Conservation (phyloP, 768 basidiomycete species). For the Strobilomyces confusus region DNA sequence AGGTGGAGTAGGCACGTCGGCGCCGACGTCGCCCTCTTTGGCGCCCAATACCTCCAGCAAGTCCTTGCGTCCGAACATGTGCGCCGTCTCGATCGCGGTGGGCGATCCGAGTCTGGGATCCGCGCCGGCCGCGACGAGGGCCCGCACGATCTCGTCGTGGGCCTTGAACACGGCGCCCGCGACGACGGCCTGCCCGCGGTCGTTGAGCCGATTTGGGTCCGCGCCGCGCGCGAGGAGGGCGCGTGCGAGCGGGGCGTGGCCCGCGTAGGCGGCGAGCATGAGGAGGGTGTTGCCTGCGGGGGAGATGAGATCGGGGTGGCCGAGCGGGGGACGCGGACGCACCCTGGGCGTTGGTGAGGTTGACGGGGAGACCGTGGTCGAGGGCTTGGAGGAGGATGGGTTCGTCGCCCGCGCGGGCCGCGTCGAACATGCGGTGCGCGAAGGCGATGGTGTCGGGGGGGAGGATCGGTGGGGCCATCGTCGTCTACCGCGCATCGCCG, state of each 20-base stretch:
- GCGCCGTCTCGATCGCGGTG: conserved; percentile 63
- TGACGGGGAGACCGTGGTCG: conserved; percentile 64
- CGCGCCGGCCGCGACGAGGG: conserved; percentile 48
- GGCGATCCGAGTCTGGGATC: conserved; percentile 50
- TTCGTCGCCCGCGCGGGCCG: conserved; percentile 57
- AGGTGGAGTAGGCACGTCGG: conserved; percentile 28
- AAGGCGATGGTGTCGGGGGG: conserved; percentile 41
- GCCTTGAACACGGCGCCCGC: conserved; percentile 79
- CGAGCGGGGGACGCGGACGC: not conserved
- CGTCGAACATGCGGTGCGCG: conserved; percentile 72
- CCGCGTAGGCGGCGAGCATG: conserved; percentile 75
- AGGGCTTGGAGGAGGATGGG: conserved; percentile 54
- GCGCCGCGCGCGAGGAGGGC: conserved; percentile 54
- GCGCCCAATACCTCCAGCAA: conserved; percentile 56
- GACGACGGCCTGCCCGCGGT: conserved; percentile 66
- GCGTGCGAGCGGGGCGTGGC: conserved; percentile 51
- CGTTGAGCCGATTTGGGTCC: conserved; percentile 68
- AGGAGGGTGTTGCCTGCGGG: conserved; percentile 66
- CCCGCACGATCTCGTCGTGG: conserved; percentile 57
- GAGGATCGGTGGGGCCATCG: conserved; percentile 15
- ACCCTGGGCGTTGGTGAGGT: conserved; percentile 75
- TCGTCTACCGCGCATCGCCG: no score
- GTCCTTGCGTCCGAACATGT: conserved; percentile 61
- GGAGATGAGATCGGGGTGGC: not conserved
- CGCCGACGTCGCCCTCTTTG: conserved; percentile 46